Percentiles rank a stretch among this genome's conserved stretches.
Evolutionary conservation across 176 grass and related monocot genomes (phyloP).

Genomic region (Rhynchospora breviuscula): DNA sequence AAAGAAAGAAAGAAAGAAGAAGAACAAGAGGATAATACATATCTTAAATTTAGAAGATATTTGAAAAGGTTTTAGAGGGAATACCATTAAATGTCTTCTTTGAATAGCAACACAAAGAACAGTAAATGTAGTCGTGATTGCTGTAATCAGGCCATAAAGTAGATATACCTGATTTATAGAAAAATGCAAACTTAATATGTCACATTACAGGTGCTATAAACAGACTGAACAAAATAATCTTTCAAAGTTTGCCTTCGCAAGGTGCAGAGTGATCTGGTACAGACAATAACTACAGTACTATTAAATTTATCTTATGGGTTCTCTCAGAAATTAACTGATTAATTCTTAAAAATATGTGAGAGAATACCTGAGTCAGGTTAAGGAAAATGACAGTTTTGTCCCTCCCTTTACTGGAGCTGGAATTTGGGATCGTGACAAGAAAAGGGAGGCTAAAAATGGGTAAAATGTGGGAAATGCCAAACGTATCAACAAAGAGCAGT

Average conservation of each 20-base stretch:
- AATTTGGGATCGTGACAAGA: slow-evolving; percentile 40
- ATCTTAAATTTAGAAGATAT: not conserved
- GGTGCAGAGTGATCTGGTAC: slow-evolving; percentile 1
- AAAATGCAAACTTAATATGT: slow-evolving; percentile 9
- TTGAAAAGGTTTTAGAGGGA: not conserved
- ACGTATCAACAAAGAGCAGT: slow-evolving; percentile 83
- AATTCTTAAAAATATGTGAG: not conserved
- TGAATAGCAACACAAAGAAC: slow-evolving; percentile 84
- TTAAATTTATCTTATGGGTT: not conserved
- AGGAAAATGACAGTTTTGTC: slow-evolving; percentile 30
- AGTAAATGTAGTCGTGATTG: slow-evolving; percentile 55
- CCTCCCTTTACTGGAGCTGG: slow-evolving; percentile 35
- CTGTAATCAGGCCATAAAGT: slow-evolving; percentile 85
- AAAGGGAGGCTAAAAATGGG: slow-evolving; percentile 85
- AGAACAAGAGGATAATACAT: not conserved
- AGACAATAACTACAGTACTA: not conserved
- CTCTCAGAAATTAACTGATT: not conserved
- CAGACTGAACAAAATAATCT: not conserved
- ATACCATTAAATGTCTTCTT: slow-evolving; percentile 96
- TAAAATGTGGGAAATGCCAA: slow-evolving; percentile 79
- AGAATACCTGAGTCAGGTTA: slow-evolving; percentile 54
- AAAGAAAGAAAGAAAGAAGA: too few species aligned
- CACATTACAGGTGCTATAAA: slow-evolving; percentile 22
- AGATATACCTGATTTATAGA: slow-evolving; percentile 56
- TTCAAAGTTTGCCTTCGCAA: not conserved